These are phyloP conservation scores for Raffaelea ambrosiae DNA, from an alignment of 2,329 filamentous ascomycete genomes.

Conservation along the genomic window DNA sequence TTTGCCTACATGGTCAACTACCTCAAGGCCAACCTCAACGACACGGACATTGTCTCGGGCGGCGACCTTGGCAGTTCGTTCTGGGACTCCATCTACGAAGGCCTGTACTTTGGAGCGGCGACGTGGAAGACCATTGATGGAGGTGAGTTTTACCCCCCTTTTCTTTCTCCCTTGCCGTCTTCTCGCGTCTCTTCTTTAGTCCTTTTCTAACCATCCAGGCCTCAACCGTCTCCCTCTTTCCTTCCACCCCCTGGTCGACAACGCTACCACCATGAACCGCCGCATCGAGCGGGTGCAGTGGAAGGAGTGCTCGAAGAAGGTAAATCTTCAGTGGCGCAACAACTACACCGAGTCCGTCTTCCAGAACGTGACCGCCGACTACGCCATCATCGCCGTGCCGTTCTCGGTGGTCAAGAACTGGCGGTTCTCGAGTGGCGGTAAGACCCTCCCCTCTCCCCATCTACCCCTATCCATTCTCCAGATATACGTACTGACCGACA, in stretches of 20 bases:
- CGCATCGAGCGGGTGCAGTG: slow-evolving; percentile 49
- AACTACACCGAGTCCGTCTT: slow-evolving; percentile 28
- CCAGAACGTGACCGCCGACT: slow-evolving; percentile 49
- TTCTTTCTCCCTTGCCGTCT: not conserved
- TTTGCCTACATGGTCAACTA: slow-evolving; percentile 53
- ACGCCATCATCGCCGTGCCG: slow-evolving; percentile 56
- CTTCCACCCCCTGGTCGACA: slow-evolving; percentile 53
- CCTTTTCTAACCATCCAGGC: slow-evolving; percentile 9
- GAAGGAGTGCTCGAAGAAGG: slow-evolving; percentile 38
- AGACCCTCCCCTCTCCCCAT: slow-evolving; percentile 29
- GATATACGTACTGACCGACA: too few relatives aligned
- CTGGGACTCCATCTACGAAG: slow-evolving; percentile 46
- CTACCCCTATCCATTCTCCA: too few relatives aligned
- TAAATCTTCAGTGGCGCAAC: slow-evolving; percentile 50
- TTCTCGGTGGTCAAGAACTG: slow-evolving; percentile 57
- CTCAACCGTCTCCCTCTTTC: slow-evolving; percentile 49
- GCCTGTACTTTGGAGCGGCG: slow-evolving; percentile 50
- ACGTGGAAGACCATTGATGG: slow-evolving; percentile 58
- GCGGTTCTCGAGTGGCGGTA: slow-evolving; percentile 29
- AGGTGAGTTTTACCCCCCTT: slow-evolving; percentile 18
- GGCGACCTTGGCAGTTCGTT: slow-evolving; percentile 32
- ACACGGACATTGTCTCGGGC: slow-evolving; percentile 39
- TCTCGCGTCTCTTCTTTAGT: not conserved
- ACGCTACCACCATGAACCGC: slow-evolving; percentile 46
- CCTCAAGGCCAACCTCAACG: slow-evolving; percentile 43